These are phyloP conservation scores for Malus domestica DNA, from an alignment of 306 rosid genomes.

Conservation along the genomic window DNA sequence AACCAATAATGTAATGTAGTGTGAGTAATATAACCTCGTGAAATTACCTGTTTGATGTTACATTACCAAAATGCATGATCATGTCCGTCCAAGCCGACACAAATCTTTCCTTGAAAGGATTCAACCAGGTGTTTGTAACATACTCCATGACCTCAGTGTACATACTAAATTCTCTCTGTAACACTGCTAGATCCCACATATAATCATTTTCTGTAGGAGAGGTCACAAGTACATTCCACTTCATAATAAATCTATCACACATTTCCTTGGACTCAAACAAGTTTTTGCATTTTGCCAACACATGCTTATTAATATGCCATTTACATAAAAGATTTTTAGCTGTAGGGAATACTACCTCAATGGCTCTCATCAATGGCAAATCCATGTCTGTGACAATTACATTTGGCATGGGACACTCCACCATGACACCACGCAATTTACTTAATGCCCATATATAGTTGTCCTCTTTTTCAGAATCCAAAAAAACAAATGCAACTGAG, in stretches of 20 bases:
- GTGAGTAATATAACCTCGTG: neutral
- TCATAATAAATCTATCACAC: slow-evolving; percentile 7
- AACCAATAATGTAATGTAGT: neutral
- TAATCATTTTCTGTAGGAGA: slow-evolving; percentile 1
- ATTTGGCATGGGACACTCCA: slow-evolving; percentile 1
- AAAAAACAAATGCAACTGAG: slow-evolving; percentile 4
- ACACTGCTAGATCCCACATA: neutral
- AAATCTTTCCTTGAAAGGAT: slow-evolving; percentile 4
- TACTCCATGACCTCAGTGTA: slow-evolving; percentile 1
- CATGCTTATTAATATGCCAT: slow-evolving; percentile 11
- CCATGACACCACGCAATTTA: neutral
- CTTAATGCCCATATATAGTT: slow-evolving; percentile 8
- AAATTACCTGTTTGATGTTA: slow-evolving; percentile 7
- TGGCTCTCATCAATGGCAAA: slow-evolving; percentile 7
- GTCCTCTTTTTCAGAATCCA: slow-evolving; percentile 3
- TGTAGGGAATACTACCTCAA: slow-evolving; percentile 3
- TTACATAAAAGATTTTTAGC: slow-evolving; percentile 1
- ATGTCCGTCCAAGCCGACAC: slow-evolving; percentile 5
- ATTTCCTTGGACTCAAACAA: slow-evolving; percentile 9
- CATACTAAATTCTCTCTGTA: slow-evolving; percentile 3
- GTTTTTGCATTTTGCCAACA: slow-evolving; percentile 2
- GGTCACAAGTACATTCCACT: slow-evolving; percentile 6
- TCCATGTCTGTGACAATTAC: slow-evolving; percentile 8
- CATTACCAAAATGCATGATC: slow-evolving; percentile 13
- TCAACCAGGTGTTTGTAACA: slow-evolving; percentile 12